These are phyloP conservation scores for Linnemannia schmuckeri DNA, from an alignment of 192 early-diverging fungal species.

Conservation along the genomic window DNA sequence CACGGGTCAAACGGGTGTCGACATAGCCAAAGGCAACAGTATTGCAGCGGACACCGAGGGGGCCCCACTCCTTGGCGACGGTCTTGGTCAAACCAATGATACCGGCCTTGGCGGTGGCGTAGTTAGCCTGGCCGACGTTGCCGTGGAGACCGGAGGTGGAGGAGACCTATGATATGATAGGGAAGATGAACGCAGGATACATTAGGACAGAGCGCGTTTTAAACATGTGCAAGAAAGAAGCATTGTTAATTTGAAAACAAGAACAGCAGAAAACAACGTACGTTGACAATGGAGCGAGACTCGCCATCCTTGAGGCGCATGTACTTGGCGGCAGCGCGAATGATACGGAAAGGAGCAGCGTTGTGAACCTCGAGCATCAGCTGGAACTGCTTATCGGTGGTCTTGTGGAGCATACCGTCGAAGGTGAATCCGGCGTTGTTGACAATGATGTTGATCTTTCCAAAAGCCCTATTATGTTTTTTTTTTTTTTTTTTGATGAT, in stretches of 20 bases:
- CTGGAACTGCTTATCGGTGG: slow-evolving; percentile 95
- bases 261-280: not conserved
- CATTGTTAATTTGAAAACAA: not conserved
- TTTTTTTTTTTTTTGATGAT: not conserved
- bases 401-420: slow-evolving; percentile 90
- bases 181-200: no score
- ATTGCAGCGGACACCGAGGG: slow-evolving; percentile 68
- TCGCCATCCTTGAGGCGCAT: slow-evolving; percentile 69
- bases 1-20: slow-evolving; percentile 71
- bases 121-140: slow-evolving; percentile 93
- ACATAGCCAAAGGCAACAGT: slow-evolving; percentile 73
- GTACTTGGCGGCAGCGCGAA: slow-evolving; percentile 66
- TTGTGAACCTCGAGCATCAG: slow-evolving; percentile 77
- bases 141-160: slow-evolving; percentile 87
- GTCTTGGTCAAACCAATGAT: slow-evolving; percentile 92
- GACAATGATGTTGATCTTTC: slow-evolving; percentile 83
- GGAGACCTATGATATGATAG: slow-evolving; percentile 36
- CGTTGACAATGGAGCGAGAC: slow-evolving; percentile 65
- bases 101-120: slow-evolving; percentile 92
- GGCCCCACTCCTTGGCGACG: slow-evolving; percentile 80
- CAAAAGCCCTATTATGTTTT: slow-evolving; percentile 65
- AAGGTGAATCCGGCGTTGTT: slow-evolving; percentile 98
- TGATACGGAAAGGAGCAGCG: slow-evolving; percentile 72
- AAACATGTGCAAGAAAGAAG: not conserved
- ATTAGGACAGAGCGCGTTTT: not conserved